These are phyloP conservation scores for Ciborinia camelliae DNA, from an alignment of 2,329 filamentous ascomycete genomes.

Conservation along the genomic window DNA sequence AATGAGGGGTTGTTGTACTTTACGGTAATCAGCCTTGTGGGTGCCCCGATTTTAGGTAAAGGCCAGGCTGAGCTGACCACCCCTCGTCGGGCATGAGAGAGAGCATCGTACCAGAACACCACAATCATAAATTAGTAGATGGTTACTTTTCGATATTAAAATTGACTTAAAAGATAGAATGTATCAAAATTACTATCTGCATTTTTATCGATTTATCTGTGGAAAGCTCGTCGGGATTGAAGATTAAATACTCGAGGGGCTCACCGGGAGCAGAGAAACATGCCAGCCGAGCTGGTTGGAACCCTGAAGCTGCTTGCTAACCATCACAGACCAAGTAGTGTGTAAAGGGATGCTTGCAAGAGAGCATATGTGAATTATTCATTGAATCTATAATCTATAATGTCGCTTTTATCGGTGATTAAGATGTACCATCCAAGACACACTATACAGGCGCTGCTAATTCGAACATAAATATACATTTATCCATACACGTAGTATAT, in stretches of 20 bases:
- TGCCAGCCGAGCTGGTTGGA: not conserved
- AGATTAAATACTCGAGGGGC: no score
- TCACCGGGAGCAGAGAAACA: not conserved
- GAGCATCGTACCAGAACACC: not conserved
- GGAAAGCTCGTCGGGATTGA: no score
- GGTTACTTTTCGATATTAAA: not conserved
- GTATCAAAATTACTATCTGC: no score
- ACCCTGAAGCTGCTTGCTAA: not conserved
- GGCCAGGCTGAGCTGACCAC: slow-evolving; percentile 8
- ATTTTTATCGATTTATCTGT: no score
- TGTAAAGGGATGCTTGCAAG: not conserved
- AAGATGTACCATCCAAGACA: slow-evolving; percentile 10
- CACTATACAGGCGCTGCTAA: slow-evolving; percentile 17
- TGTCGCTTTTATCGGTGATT: slow-evolving; percentile 9
- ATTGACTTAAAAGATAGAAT: no score
- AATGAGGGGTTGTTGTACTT: slow-evolving; percentile 11
- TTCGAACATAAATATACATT: slow-evolving; percentile 17
- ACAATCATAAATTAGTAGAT: not conserved
- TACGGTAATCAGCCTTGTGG: not conserved
- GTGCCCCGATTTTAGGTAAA: not conserved
- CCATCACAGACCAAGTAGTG: no score
- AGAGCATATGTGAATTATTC: slow-evolving; percentile 6
- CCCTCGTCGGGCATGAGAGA: not conserved
- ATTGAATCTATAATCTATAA: slow-evolving; percentile 6
- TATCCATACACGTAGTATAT: slow-evolving; percentile 1